Base-by-base conservation (phyloP, 2,329 filamentous ascomycete species). In the Neospermospora avenae region DNA sequence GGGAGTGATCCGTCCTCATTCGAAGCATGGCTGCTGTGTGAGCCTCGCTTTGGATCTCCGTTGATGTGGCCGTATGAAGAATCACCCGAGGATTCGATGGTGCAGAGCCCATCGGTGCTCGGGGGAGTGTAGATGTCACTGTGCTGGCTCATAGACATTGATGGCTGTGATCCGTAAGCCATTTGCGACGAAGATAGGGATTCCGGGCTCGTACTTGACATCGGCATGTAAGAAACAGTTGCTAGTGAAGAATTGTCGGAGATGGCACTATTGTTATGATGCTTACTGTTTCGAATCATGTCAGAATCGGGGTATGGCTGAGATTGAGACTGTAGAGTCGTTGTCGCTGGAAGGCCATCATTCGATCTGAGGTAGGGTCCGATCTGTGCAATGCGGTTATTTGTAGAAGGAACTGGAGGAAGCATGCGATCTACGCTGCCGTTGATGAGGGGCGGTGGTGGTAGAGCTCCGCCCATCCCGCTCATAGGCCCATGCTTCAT, bases 191-290 rank as follows among this genome's bases (percentile, higher is more conserved):
- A 68, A n/a, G 57, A 28, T 4, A 67, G 45, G 8, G 63, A 69
- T 53, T 71, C 67, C 13, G 67, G 69, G 39, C 65, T 70, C 45
- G 61, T 69, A 31, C 57, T 62, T 31, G 66, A 57, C n/a, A 67
- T 56, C 22, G 61, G 49, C 24, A 69, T 45, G 49, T 69, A 69
- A 8, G 65, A 59, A 4, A 34, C 37, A 18, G 44, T 37, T 13
- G 63, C 53, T 3, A 62, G 52, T 10, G 59, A 59, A 13, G 37
- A 37, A 14, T 55, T 63, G 13, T 68, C 63, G 14, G 64, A 53
- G 1, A 63, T 37, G n/a, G 59, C 16, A 42, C 57, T 63, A 35
- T 44, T 60, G 49, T 53, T 58, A 28, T 59, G 49, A 1, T 24
- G 20, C 24, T 61, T 58, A 16, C 46, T 22, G 16, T 20, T 37